Conservation (phyloP, 23 red algal genomes). For the Gracilaria caudata region DNA sequence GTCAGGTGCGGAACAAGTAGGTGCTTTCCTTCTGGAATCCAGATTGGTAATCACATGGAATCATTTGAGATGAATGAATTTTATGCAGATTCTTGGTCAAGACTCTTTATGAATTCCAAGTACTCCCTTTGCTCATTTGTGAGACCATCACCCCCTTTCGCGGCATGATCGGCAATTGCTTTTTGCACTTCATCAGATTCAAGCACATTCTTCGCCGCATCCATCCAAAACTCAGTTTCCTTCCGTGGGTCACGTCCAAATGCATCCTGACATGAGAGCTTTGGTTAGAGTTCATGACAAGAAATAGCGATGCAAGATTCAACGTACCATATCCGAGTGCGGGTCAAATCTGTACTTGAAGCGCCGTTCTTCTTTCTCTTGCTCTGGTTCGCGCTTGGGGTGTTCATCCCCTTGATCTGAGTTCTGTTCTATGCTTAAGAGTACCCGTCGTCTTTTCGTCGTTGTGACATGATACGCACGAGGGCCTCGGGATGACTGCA, state of each 20-base stretch:
- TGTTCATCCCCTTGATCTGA: not conserved
- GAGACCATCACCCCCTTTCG: constrained; percentile 39
- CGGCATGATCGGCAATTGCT: constrained; percentile 80
- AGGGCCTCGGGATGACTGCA: not conserved
- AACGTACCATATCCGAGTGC: constrained; percentile 47
- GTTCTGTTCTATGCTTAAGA: not conserved
- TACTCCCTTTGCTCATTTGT: constrained; percentile 79
- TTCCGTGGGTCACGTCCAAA: constrained; percentile 92
- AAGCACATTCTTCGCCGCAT: constrained; percentile 75
- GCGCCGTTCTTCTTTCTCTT: not conserved
- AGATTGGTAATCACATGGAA: not conserved
- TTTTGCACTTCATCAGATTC: constrained; percentile 76
- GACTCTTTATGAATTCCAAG: constrained; percentile 76
- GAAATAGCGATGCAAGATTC: not conserved
- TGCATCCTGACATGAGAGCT: constrained; percentile 57
- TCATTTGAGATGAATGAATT: not conserved
- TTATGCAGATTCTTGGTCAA: constrained; percentile 35
- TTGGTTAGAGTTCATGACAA: not conserved
- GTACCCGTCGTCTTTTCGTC: not conserved
- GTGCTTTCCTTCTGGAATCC: too few relatives aligned
- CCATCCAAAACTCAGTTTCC: constrained; percentile 95
- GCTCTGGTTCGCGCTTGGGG: not conserved
- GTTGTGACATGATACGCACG: not conserved
- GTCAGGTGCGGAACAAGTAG: too few relatives aligned
- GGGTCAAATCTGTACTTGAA: constrained; percentile 44